Evolutionary conservation across 495 filamentous ascomycete genomes (phyloP), one percentile per base, ranked within the genome.

Genomic region (Physcia stellaris): DNA sequence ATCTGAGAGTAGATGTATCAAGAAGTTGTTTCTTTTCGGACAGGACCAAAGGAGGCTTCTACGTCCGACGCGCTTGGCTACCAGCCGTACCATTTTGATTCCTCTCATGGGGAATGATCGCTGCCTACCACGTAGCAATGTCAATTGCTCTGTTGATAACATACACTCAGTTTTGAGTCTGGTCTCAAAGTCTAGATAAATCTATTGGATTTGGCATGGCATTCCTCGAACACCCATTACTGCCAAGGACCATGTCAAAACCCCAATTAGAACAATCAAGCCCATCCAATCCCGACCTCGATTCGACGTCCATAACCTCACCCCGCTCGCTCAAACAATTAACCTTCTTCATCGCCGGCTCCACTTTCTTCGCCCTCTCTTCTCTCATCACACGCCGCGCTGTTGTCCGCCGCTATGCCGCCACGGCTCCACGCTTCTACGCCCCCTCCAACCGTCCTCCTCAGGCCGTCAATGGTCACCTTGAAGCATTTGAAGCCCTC

Each of bases 401-500:
- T 6, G 59, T 81, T 33, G 36, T 52, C 19, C 68, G 67, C 15
- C 75, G 80, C 38, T 62, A 59, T 40, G 58, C 61, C 27, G 54
- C 59, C 4, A 58, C 68, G 11, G 56, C 67, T 35, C 81, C 82
- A 4, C 70, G 70, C 36, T 84, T 73, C 66, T 86, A 75, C 62
- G 63, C 75, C 12, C 71, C 61, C 29, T 76, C 70, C 52, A 54
- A 60, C 20, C 32, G 26, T 1, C 49, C 51, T 2, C 57, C 59
- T 0, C n/a, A 35, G 2, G 24, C 37, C 4, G 58, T 60, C 5
- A 75, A 71, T 45, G 71, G 79, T 32, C 61, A 68, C 1, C 43
- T 72, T 21, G 73, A 87, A 16, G 86, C 86, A 0, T 52, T 84
- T 30, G 77, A 88, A 54, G 86, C 86, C 4, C 61, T 94, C 9